These are phyloP conservation scores for Alternaria panax DNA, from an alignment of 2,329 filamentous ascomycete genomes.

Conservation along the genomic window DNA sequence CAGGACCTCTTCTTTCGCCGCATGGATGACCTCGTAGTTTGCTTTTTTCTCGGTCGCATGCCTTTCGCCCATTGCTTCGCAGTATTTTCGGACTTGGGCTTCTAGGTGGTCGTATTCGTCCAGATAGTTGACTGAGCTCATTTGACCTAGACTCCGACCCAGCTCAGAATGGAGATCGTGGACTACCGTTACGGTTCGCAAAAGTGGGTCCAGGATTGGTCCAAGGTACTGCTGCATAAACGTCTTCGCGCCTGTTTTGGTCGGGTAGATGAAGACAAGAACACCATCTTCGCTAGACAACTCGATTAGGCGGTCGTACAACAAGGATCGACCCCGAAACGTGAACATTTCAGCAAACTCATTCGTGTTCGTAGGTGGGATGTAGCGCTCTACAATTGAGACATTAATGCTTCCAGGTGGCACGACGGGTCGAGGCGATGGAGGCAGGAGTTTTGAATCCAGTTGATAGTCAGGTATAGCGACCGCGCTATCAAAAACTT, in stretches of 20 bases:
- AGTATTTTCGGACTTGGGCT: slow-evolving; percentile 40
- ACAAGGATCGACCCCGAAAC: slow-evolving; percentile 60
- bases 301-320: slow-evolving; percentile 68
- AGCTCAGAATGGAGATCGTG: slow-evolving; percentile 66
- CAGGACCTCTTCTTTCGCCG: slow-evolving; percentile 59
- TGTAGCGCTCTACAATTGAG: slow-evolving; percentile 69
- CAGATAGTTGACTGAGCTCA: slow-evolving; percentile 62
- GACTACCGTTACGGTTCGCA: slow-evolving; percentile 66
- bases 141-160: slow-evolving; percentile 61
- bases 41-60: slow-evolving; percentile 37
- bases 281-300: slow-evolving; percentile 64
- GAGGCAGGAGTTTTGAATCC: slow-evolving; percentile 58
- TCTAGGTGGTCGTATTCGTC: slow-evolving; percentile 62
- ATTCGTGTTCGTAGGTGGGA: slow-evolving; percentile 66
- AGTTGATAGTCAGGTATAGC: slow-evolving; percentile 66
- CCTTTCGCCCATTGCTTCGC: slow-evolving; percentile 36
- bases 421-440: slow-evolving; percentile 65
- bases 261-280: slow-evolving; percentile 70
- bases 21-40: slow-evolving; percentile 57
- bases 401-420: slow-evolving; percentile 67
- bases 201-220: slow-evolving; percentile 66
- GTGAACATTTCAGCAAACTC: slow-evolving; percentile 68
- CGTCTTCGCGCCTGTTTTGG: slow-evolving; percentile 62
- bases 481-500: slow-evolving; percentile 68
- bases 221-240: slow-evolving; percentile 68